These are phyloP conservation scores for Onygenales sp. DNA, from an alignment of 2,329 filamentous ascomycete species.

Conservation along the genomic window DNA sequence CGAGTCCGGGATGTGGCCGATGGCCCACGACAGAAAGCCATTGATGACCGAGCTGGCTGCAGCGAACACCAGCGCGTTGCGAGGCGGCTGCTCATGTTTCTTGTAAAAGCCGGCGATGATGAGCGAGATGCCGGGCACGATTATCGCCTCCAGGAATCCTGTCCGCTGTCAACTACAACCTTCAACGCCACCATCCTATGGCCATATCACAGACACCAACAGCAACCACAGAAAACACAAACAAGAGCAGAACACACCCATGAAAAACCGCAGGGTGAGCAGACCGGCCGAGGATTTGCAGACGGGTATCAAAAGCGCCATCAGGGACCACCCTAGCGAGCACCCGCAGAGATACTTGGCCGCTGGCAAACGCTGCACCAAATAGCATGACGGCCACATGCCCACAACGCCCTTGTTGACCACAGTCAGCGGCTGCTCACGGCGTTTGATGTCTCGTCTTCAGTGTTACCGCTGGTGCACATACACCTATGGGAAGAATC, in stretches of 20 bases:
- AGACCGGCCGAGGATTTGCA: conserved; percentile 38
- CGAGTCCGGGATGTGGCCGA: conserved; percentile 42
- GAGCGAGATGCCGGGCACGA: conserved; percentile 24
- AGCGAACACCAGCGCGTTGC: conserved; percentile 29
- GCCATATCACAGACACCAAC: neutral
- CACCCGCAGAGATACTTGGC: conserved; percentile 45
- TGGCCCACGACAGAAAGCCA: conserved; percentile 37
- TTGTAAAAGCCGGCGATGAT: conserved; percentile 31
- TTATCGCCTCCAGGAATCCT: conserved; percentile 25
- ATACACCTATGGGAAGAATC: conserved; percentile 18
- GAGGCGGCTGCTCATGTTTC: conserved; percentile 26
- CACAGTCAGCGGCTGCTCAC: conserved; percentile 2
- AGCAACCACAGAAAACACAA: neutral
- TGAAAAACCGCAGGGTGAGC: conserved; percentile 28
- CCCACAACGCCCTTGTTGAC: conserved; percentile 36
- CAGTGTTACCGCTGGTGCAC: neutral
- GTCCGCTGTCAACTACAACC: neutral
- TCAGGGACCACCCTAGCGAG: conserved; percentile 43
- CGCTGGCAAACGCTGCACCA: conserved; percentile 40
- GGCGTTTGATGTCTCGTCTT: neutral
- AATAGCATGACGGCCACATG: conserved; percentile 31
- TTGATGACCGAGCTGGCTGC: conserved; percentile 23
- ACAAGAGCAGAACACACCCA: conserved; percentile 17
- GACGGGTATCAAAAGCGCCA: conserved; percentile 40
- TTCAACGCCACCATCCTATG: too few species aligned